Evolutionary conservation across 805 yeast genomes (phyloP), one percentile per base, ranked within the genome.

Genomic region (Candida taoyuanica): DNA sequence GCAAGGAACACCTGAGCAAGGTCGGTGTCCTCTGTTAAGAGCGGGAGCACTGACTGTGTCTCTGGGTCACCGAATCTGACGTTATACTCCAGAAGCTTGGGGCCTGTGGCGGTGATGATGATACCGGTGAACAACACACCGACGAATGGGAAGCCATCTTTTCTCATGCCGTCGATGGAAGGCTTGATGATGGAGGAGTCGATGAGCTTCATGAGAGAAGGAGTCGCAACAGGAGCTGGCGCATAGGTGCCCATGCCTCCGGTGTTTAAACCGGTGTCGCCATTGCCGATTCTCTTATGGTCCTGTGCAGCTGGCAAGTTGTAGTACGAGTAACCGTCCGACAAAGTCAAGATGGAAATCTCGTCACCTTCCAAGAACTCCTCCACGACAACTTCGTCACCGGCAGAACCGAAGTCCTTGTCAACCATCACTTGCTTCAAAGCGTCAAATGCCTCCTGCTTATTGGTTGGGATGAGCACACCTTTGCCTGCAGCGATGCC

Each of bases 161-260:
- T 76, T 69, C 99, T 83, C 96, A 93, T 85, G 42, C 98, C 98
- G 53, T 81, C 88, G 55, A 93, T 81, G 26, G 96, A 85, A 40
- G 98, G 98, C 64, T 82, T 79, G 54, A 94, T 74, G 53, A 94
- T 74, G n/a, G 73, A 69, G 33, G 70, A 67, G 56, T 88, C 78
- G 58, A 93, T 88, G 62, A 78, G 70, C 44, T 71, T 66, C 53
- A 89, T 63, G 26, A 93, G 60, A 17, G 73, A 70, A 2, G 86
- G 79, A 15, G 97, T 86, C 15, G 94, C 98, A 46, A 87, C 71
- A 40, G 98, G 98, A 9, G 98, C 95, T 23, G 99, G 99, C 7
- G 98, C 93, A 58, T 93, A 93, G 7, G 98, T 95, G 48, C 99
- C 99, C 99, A 93, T 93, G 47, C 99, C 99, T 51, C 99, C 99